Evolutionary conservation across 1,284 basidiomycete species (phyloP).

Genomic region (Xerocomus nothofagi): DNA sequence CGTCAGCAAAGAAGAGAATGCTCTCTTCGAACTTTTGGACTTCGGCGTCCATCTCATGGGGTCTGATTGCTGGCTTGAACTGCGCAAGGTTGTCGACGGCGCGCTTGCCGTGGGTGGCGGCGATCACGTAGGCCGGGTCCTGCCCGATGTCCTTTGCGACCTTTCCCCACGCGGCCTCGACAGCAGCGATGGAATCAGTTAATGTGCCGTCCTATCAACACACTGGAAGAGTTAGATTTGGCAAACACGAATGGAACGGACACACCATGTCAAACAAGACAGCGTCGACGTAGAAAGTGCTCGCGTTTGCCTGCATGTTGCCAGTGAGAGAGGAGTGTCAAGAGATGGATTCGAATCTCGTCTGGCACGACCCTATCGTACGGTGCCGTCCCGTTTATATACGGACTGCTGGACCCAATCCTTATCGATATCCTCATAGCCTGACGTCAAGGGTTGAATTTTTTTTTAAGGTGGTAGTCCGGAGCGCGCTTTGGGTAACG

Average conservation of each 20-base stretch:
- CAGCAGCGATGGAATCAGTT: slow-evolving; percentile 74
- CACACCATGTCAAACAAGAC: slow-evolving; percentile 75
- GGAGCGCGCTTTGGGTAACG: slow-evolving; percentile 11
- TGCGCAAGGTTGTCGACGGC: slow-evolving; percentile 64
- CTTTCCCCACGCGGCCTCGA: slow-evolving; percentile 78
- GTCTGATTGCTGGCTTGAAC: slow-evolving; percentile 57
- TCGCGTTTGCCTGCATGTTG: slow-evolving; percentile 28
- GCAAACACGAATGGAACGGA: slow-evolving; percentile 6
- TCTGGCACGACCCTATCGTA: slow-evolving; percentile 7
- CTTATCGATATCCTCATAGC: slow-evolving; percentile 6
- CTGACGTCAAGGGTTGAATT: slow-evolving; percentile 35
- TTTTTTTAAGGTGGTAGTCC: slow-evolving; percentile 3
- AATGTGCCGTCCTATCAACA: slow-evolving; percentile 62
- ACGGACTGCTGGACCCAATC: background rate
- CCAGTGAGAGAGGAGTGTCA: background rate
- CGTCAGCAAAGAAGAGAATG: slow-evolving; percentile 74
- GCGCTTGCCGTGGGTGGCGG: slow-evolving; percentile 75
- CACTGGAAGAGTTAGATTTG: slow-evolving; percentile 23
- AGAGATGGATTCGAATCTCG: slow-evolving; percentile 10
- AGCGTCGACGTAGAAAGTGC: slow-evolving; percentile 54
- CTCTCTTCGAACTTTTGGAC: slow-evolving; percentile 69
- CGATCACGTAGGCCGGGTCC: slow-evolving; percentile 64
- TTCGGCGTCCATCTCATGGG: slow-evolving; percentile 66
- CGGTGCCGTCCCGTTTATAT: slow-evolving; percentile 26
- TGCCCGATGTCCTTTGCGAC: slow-evolving; percentile 70